A percentile compares a stretch with the other conserved stretches of the same genome.
Conservation (phyloP, 306 rosid genomes). For the Glycine soja region DNA sequence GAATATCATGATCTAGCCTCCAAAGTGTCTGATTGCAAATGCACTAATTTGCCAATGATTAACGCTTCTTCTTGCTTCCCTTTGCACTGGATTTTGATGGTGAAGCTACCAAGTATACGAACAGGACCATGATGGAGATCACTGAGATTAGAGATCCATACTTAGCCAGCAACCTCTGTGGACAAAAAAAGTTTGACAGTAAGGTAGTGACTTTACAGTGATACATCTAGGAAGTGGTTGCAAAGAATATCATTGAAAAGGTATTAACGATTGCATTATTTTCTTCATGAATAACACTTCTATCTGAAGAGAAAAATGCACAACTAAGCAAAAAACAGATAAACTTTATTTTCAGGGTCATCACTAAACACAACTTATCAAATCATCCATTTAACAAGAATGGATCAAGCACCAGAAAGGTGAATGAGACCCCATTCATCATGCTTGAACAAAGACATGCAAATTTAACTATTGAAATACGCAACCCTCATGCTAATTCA, state of each 20-base stretch:
- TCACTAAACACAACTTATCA: neutral
- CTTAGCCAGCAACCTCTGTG: slow-evolving; percentile 87
- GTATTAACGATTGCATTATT: slow-evolving; percentile 9
- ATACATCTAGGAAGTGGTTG: neutral
- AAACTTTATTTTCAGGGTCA: neutral
- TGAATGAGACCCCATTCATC: slow-evolving; percentile 27
- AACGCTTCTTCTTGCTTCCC: slow-evolving; percentile 99
- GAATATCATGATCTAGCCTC: slow-evolving; percentile 44
- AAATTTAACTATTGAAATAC: slow-evolving; percentile 32
- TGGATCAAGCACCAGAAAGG: slow-evolving; percentile 29
- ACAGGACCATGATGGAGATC: slow-evolving; percentile 71
- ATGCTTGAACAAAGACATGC: slow-evolving; percentile 27
- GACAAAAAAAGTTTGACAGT: slow-evolving; percentile 41
- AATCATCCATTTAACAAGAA: slow-evolving; percentile 13
- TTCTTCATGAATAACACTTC: slow-evolving; percentile 10
- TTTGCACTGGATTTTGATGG: slow-evolving; percentile 87
- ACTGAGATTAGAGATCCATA: slow-evolving; percentile 91
- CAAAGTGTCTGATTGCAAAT: slow-evolving; percentile 31
- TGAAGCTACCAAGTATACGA: slow-evolving; percentile 70
- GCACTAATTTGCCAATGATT: slow-evolving; percentile 40
- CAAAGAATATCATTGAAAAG: neutral
- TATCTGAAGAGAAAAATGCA: neutral
- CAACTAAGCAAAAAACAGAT: slow-evolving; percentile 16
- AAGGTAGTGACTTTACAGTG: slow-evolving; percentile 2
- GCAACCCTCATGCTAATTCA: neutral